These are phyloP conservation scores for Clarireedia homoeocarpa DNA, from an alignment of 2,329 filamentous ascomycete genomes.

Conservation along the genomic window DNA sequence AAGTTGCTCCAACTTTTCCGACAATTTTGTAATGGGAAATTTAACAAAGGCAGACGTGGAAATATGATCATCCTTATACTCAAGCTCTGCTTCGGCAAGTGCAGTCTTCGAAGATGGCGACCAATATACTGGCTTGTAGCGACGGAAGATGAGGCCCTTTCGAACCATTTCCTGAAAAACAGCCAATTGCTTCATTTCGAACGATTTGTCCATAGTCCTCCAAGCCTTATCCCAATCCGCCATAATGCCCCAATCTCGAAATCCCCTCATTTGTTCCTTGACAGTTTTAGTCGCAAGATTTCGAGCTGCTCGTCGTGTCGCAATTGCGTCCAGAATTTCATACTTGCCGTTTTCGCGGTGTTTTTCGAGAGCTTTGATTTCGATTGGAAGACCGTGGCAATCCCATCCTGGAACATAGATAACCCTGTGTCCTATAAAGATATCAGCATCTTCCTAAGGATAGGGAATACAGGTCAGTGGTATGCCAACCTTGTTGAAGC, in stretches of 20 bases:
- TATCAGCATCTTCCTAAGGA: not conserved
- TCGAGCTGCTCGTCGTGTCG: constrained; percentile 57
- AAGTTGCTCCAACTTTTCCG: constrained; percentile 35
- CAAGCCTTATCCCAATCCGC: constrained; percentile 71
- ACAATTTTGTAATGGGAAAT: constrained; percentile 55
- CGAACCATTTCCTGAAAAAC: constrained; percentile 71
- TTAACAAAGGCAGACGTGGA: constrained; percentile 72
- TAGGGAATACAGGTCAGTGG: not conserved
- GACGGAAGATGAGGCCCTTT: constrained; percentile 66
- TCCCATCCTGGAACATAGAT: constrained; percentile 92
- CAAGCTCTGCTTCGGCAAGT: constrained; percentile 75
- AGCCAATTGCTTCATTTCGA: constrained; percentile 66
- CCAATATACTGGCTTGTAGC: constrained; percentile 82
- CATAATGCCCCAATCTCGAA: constrained; percentile 70
- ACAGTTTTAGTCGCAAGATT: constrained; percentile 61
- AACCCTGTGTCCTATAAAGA: constrained; percentile 50
- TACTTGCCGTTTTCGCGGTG: constrained; percentile 19
- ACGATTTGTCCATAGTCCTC: constrained; percentile 70
- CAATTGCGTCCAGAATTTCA: constrained; percentile 41
- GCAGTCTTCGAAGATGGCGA: constrained; percentile 72
- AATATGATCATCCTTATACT: constrained; percentile 69
- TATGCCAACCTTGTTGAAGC: constrained; percentile 54
- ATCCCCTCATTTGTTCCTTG: constrained; percentile 63
- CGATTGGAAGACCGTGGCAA: constrained; percentile 93
- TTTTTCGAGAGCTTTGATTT: constrained; percentile 72